These are phyloP conservation scores for Fagus crenata DNA, from an alignment of 306 rosid genomes.

Conservation along the genomic window DNA sequence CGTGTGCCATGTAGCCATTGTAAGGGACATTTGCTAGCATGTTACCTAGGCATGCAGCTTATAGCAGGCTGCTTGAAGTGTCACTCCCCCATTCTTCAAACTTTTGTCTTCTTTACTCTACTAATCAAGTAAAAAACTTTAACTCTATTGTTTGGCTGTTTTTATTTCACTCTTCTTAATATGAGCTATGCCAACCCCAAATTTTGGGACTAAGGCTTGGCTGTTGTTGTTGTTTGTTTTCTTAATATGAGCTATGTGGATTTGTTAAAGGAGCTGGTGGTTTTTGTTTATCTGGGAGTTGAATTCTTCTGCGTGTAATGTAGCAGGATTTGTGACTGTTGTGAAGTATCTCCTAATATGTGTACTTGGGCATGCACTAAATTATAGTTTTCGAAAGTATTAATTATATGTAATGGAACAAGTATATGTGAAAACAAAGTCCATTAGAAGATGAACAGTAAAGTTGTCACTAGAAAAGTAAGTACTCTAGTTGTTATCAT, in stretches of 20 bases:
- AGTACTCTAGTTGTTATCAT: background rate
- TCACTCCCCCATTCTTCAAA: slow-evolving; percentile 12
- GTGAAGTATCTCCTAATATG: slow-evolving; percentile 9
- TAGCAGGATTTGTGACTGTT: slow-evolving; percentile 8
- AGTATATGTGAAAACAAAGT: background rate
- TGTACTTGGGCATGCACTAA: background rate
- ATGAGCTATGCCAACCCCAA: background rate
- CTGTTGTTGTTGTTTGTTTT: background rate
- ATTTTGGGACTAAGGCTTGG: background rate
- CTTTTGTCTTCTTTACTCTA: slow-evolving; percentile 12
- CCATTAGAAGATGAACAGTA: background rate
- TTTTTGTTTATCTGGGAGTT: background rate
- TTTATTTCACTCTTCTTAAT: slow-evolving; percentile 1
- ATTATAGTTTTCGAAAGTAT: background rate
- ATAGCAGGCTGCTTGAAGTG: slow-evolving; percentile 4
- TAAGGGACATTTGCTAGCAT: background rate
- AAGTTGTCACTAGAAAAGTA: background rate
- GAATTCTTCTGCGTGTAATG: slow-evolving; percentile 16
- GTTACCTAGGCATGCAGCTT: slow-evolving; percentile 11
- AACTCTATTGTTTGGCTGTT: background rate
- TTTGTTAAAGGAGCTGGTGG: slow-evolving; percentile 9
- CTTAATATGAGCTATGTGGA: background rate
- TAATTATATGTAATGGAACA: slow-evolving; percentile 2
- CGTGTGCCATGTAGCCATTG: background rate
- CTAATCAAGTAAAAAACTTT: background rate